A percentile compares a stretch with the other conserved stretches of the same genome.
Conservation (phyloP, 345 rosid genomes). For the Bretschneidera sinensis region DNA sequence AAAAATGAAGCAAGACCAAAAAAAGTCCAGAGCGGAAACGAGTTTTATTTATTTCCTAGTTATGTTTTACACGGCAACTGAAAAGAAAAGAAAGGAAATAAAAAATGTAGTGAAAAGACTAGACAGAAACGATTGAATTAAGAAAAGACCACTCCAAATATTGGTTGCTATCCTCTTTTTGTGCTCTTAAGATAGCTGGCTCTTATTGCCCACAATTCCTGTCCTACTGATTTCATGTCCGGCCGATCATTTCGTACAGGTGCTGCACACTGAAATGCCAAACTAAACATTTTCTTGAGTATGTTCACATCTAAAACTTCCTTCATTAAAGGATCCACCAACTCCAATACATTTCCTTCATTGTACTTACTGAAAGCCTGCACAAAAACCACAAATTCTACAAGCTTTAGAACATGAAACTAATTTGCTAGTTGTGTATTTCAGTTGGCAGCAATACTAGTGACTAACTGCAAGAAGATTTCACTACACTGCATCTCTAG, state of each 20-base stretch:
- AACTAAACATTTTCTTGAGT: constrained; percentile 54
- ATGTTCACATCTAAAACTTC: constrained; percentile 43
- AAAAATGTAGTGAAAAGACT: neutral
- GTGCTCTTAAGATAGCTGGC: constrained; percentile 54
- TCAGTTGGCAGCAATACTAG: neutral
- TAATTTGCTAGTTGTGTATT: no score
- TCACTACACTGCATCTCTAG: neutral
- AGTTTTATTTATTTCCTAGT: neutral
- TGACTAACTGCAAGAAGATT: neutral
- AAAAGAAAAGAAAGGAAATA: neutral
- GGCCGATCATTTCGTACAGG: constrained; percentile 73
- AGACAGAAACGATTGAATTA: neutral
- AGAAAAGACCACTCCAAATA: no score
- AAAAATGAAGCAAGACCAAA: no score
- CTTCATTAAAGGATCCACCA: constrained; percentile 65
- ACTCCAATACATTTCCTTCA: constrained; percentile 46
- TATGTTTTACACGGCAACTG: neutral
- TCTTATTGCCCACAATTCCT: constrained; percentile 86
- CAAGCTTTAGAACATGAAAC: constrained; percentile 2
- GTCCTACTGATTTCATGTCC: constrained; percentile 76
- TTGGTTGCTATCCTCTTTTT: constrained; percentile 17
- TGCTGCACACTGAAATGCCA: constrained; percentile 91
- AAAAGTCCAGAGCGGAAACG: neutral
- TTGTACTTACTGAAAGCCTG: constrained; percentile 76
- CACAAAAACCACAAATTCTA: constrained; percentile 3